phyloP scores from a whole-genome alignment of 2,329 filamentous ascomycete genomes.

The Penicillium sp. region DNA sequence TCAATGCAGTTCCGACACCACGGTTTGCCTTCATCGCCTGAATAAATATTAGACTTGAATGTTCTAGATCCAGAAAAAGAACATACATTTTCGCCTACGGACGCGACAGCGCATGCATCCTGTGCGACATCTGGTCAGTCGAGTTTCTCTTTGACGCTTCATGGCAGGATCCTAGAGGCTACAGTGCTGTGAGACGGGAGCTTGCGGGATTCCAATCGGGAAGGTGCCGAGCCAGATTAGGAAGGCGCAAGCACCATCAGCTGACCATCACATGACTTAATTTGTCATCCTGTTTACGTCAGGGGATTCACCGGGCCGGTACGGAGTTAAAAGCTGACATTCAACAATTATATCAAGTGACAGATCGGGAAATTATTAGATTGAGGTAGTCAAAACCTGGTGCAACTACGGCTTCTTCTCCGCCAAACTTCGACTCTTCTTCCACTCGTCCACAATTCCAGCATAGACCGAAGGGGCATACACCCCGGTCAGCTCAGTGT shows the following conservation, averaged over 20 bases:
- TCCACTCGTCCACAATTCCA: slow-evolving; percentile 27
- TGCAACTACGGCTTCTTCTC: background rate
- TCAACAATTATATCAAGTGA: too few relatives aligned
- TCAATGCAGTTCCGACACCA: slow-evolving; percentile 48
- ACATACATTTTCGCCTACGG: slow-evolving; percentile 49
- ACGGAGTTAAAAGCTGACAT: too few relatives aligned
- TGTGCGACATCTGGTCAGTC: slow-evolving; percentile 32
- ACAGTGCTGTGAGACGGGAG: background rate
- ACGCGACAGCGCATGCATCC: slow-evolving; percentile 51
- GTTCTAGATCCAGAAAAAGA: background rate
- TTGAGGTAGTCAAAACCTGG: background rate
- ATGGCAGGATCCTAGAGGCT: slow-evolving; percentile 2
- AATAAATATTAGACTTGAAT: background rate
- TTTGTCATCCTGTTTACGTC: background rate
- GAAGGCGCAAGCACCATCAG: slow-evolving; percentile 16
- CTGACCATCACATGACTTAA: background rate
- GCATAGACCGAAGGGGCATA: slow-evolving; percentile 23
- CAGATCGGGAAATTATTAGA: background rate
- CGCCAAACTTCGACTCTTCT: background rate
- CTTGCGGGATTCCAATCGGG: background rate
- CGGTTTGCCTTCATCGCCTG: slow-evolving; percentile 53
- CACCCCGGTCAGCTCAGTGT: slow-evolving; percentile 19
- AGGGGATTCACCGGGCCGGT: background rate
- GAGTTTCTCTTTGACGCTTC: slow-evolving; percentile 7
- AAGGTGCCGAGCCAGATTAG: slow-evolving; percentile 11